Evolutionary conservation across 1,139 yeast genomes (phyloP), one percentile per base, ranked within the genome.

Genomic region (Pichia sp.): DNA sequence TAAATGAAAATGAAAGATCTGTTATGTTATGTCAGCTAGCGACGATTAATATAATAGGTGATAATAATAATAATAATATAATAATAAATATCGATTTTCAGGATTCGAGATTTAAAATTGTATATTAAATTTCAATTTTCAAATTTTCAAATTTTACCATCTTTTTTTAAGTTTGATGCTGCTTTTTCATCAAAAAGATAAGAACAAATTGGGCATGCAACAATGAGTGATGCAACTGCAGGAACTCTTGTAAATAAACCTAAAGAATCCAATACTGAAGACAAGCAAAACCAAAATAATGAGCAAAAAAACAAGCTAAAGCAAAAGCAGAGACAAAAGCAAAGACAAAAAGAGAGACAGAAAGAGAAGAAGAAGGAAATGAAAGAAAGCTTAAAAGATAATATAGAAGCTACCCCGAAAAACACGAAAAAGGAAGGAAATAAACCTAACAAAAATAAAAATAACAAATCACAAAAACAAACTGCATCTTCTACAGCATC

Each of bases 231-330:
- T 33, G 30, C 30, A 12, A 16, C 9, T 5, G 8, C 16, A 10
- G 35, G 3, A 10, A 4, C 35, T 22, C 4, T 25, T 25, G 8
- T 10, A 20, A 20, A 6, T 10, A 4, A 6, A 4, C 8, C 9
- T 32, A 4, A 22, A 32, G 11, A 22, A 10, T 9, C 24, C 4
- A 33, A 23, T 1, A 23, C 27, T 3, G 22, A 31, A 23, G 12
- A 16, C 8, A 37, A 27, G 6, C 6, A 6, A 4, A 20, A 9
- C 23, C 42, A 35, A 32, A 33, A 32, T 12, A 38, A 36, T 11
- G 34, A 27, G 8, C 39, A 44, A 24, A 41, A 30, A 27, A 39
- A 35, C 9, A 44, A 12, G 23, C 29, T 28, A 30, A 33, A 22
- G 26, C 28, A 31, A n/a, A 29, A 6, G 11, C 20, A 25, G n/a